Conservation (phyloP, 352 stramenopile genomes). For the Hyaloperonospora brassicae region DNA sequence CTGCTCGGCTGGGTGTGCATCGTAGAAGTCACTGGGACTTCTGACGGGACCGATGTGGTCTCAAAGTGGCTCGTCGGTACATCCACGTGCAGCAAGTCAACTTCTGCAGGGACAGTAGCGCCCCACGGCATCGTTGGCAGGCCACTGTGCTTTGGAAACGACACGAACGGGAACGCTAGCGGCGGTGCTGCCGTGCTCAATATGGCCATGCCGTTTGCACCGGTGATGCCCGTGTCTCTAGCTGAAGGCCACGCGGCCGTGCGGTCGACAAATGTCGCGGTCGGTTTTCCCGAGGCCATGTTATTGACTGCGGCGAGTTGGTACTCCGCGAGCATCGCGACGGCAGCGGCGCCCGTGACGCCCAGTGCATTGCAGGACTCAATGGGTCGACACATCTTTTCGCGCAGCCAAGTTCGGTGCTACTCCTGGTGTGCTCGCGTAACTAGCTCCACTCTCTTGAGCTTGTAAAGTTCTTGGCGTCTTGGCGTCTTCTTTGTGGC, state of each 20-base stretch:
- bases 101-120: conserved; percentile 9
- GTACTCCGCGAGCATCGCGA: conserved; percentile 70
- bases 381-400: conserved; percentile 84
- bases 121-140: conserved; percentile 52
- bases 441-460: too few relatives aligned
- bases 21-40: conserved; percentile 26
- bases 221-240: conserved; percentile 24
- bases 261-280: conserved; percentile 13
- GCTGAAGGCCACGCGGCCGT: conserved; percentile 24
- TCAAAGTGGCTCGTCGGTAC: conserved; percentile 35
- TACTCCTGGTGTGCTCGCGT: too few relatives aligned
- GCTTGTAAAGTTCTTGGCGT: too few relatives aligned
- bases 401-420: conserved; percentile 3
- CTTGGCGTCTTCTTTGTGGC: too few relatives aligned
- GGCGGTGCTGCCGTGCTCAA: conserved; percentile 52
- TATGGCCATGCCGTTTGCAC: conserved; percentile 45
- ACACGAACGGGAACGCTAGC: conserved; percentile 59
- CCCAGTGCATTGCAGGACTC: conserved; percentile 75
- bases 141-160: conserved; percentile 43
- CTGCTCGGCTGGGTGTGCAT: conserved; percentile 26
- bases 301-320: conserved; percentile 40
- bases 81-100: conserved; percentile 37
- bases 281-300: conserved; percentile 33
- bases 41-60: conserved; percentile 10
- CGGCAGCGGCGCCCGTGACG: conserved; percentile 63